Evolutionary conservation across 2,329 filamentous ascomycete genomes (phyloP).

Genomic region (Epichloe festucae): DNA sequence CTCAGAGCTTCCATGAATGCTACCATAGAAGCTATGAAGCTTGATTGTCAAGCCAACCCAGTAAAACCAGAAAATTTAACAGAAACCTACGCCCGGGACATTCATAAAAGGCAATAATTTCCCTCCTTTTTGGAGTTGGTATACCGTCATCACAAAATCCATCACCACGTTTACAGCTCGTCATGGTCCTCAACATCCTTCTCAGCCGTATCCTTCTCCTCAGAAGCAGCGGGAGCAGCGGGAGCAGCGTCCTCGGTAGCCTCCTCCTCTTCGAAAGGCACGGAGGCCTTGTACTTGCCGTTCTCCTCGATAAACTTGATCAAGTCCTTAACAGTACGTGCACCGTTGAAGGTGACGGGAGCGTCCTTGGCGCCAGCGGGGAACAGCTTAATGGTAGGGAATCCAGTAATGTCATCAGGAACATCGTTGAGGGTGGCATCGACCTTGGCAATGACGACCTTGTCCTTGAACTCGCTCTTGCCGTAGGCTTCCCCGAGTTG

Average conservation of each 20-base stretch:
- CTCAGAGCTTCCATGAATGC: constrained; percentile 11
- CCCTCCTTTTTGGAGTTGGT: constrained; percentile 9
- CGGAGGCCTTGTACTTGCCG: constrained; percentile 74
- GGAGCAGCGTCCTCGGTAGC: constrained; percentile 41
- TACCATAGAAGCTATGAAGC: constrained; percentile 15
- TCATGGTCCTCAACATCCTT: constrained; percentile 40
- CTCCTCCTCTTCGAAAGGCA: constrained; percentile 38
- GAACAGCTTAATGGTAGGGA: constrained; percentile 99
- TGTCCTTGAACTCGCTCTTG: constrained; percentile 65
- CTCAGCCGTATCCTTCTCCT: constrained; percentile 32
- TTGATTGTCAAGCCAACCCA: constrained; percentile 8
- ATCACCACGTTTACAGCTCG: constrained; percentile 54
- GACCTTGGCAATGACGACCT: constrained; percentile 92
- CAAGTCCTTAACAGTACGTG: constrained; percentile 82
- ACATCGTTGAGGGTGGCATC: constrained; percentile 95
- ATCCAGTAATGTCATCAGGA: constrained; percentile 90
- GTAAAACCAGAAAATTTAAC: constrained; percentile 4
- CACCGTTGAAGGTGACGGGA: constrained; percentile 76
- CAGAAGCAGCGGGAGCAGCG: constrained; percentile 38
- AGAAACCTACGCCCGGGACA: constrained; percentile 19
- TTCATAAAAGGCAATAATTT: constrained; percentile 19
- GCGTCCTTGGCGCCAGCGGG: constrained; percentile 76
- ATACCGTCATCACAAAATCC: constrained; percentile 1
- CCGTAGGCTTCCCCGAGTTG: constrained; percentile 73
- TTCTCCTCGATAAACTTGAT: constrained; percentile 89